A percentile compares a stretch with the other conserved stretches of the same genome.
Conservation (phyloP, 2,329 filamentous ascomycete genomes). For the Penicillium hordei region DNA sequence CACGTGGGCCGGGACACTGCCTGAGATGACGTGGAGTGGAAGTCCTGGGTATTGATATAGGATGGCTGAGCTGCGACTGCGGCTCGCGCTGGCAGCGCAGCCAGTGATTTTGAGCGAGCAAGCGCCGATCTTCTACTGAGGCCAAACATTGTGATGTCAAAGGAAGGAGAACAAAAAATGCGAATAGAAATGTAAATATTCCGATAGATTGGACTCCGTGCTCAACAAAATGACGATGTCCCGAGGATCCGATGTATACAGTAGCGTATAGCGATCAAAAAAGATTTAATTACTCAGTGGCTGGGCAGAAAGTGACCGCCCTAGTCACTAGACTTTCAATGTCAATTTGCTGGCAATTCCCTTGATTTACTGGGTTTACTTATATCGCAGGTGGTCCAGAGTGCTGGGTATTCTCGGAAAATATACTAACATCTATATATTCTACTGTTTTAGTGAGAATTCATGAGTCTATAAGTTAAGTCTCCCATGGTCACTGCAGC, state of each 20-base stretch:
- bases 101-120: constrained; percentile 23
- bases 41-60: constrained; percentile 19
- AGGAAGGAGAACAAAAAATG: not conserved
- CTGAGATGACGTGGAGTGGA: constrained; percentile 31
- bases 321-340: not conserved
- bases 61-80: constrained; percentile 11
- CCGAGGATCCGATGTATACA: constrained; percentile 8
- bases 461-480: not conserved
- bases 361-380: not conserved
- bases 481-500: not conserved
- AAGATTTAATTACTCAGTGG: not conserved
- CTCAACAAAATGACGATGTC: constrained; percentile 15
- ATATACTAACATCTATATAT: not conserved
- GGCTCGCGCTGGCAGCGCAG: constrained; percentile 14
- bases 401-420: fast-evolving
- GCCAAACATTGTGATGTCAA: constrained; percentile 14
- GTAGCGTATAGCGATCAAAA: not conserved
- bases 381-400: fast-evolving
- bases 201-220: not conserved
- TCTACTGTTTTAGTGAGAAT: not conserved
- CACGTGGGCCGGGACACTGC: constrained; percentile 36
- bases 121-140: constrained; percentile 23
- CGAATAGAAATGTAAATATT: constrained; percentile 1
- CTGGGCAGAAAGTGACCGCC: not conserved
- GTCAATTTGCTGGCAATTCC: not conserved